phyloP scores from a whole-genome alignment of 306 rosid genomes.

The Cicer yamashitae region DNA sequence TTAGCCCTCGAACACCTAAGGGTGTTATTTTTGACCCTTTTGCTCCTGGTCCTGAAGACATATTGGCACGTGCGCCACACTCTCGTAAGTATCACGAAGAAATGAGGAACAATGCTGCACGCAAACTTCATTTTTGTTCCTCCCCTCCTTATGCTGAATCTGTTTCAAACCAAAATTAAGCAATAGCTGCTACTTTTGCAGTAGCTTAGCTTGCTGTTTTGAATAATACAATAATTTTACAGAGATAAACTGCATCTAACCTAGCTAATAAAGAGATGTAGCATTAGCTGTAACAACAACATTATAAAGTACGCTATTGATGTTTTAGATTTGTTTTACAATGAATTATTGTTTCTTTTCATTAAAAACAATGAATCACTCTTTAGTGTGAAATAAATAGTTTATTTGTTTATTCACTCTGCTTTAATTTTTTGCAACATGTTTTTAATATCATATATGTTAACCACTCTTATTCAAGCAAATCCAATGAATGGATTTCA shows the following conservation, averaged over 20 bases:
- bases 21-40: slow-evolving; percentile 3
- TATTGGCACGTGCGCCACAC: neutral
- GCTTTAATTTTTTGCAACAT: neutral
- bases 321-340: neutral
- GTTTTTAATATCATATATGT: neutral
- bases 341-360: neutral
- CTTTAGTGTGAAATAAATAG: neutral
- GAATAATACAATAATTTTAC: neutral
- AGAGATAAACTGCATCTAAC: slow-evolving; percentile 4
- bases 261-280: neutral
- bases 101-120: neutral
- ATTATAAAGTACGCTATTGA: neutral
- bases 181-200: neutral
- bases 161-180: neutral
- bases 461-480: neutral
- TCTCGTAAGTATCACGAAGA: slow-evolving; percentile 4
- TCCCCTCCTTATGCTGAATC: neutral
- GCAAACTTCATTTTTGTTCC: neutral
- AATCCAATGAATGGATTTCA: neutral
- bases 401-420: neutral
- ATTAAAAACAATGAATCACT: neutral
- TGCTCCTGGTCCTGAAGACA: slow-evolving; percentile 14
- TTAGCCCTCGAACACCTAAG: neutral
- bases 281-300: slow-evolving; percentile 10
- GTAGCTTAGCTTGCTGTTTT: neutral